Percentiles rank a stretch among this genome's conserved stretches.
Conservation (phyloP, 1,139 yeast species). For the Candida tropicalis region DNA sequence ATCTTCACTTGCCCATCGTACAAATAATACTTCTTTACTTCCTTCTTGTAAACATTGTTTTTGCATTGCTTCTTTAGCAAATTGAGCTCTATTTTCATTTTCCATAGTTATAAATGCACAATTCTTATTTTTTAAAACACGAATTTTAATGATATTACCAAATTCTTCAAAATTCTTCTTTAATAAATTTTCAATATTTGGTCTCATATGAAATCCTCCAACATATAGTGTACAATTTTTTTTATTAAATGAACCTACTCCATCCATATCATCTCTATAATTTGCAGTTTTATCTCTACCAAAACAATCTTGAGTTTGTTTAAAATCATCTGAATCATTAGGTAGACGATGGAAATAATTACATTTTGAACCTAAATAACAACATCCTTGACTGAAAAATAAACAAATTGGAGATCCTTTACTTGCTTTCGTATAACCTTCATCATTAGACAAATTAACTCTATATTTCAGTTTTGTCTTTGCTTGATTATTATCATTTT, state of each 20-base stretch:
- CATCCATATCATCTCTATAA: slow-evolving; percentile 92
- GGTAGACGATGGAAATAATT: slow-evolving; percentile 81
- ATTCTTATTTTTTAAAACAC: slow-evolving; percentile 62
- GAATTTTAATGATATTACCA: slow-evolving; percentile 74
- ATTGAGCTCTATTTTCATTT: slow-evolving; percentile 77
- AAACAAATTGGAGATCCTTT: slow-evolving; percentile 60
- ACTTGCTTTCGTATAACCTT: slow-evolving; percentile 78
- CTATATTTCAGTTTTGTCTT: slow-evolving; percentile 43
- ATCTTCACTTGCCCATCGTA: slow-evolving; percentile 91
- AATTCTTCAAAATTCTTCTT: slow-evolving; percentile 65
- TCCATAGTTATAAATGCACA: slow-evolving; percentile 81
- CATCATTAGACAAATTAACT: slow-evolving; percentile 62
- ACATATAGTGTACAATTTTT: slow-evolving; percentile 76
- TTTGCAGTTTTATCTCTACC: slow-evolving; percentile 86
- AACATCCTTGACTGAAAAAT: slow-evolving; percentile 87
- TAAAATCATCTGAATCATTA: slow-evolving; percentile 39
- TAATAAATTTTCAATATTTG: slow-evolving; percentile 30
- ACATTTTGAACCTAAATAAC: slow-evolving; percentile 77
- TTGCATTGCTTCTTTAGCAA: slow-evolving; percentile 92
- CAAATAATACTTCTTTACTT: slow-evolving; percentile 59
- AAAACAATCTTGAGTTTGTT: slow-evolving; percentile 83
- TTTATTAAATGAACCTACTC: slow-evolving; percentile 80
- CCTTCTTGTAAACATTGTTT: slow-evolving; percentile 65
- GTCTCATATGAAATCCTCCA: slow-evolving; percentile 57
- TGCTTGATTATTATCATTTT: slow-evolving; percentile 29